phyloP scores from a whole-genome alignment of 2,329 filamentous ascomycete genomes.

The Stromatinia cepivora region DNA sequence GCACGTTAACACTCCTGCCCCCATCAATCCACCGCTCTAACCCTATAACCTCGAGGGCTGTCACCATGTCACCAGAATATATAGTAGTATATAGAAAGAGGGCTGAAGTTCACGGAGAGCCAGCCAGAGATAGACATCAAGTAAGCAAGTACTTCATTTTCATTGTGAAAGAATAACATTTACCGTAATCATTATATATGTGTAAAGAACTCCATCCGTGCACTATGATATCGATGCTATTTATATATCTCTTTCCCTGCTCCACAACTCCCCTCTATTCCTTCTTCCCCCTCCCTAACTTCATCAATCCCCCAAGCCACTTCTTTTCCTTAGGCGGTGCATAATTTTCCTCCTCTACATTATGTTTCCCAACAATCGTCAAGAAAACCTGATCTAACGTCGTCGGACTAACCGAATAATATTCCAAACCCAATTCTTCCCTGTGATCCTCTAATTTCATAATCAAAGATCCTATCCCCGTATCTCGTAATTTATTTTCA shows the following conservation, averaged over 20 bases:
- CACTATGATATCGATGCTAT: not conserved
- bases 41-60: no score
- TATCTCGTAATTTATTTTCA: slow-evolving; percentile 16
- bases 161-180: no score
- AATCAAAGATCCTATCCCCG: slow-evolving; percentile 64
- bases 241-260: not conserved
- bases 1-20: no score
- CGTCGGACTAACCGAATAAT: slow-evolving; percentile 84
- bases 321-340: slow-evolving; percentile 30
- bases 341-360: slow-evolving; percentile 72
- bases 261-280: not conserved
- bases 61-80: no score
- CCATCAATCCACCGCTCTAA: no score
- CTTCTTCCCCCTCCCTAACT: not conserved
- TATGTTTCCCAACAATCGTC: slow-evolving; percentile 76
- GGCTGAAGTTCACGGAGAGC: no score
- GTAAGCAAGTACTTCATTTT: no score
- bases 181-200: not conserved
- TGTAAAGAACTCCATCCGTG: not conserved
- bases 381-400: slow-evolving; percentile 91
- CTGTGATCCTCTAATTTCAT: slow-evolving; percentile 71
- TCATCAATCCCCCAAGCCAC: not conserved
- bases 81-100: no score
- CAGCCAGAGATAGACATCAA: no score
- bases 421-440: slow-evolving; percentile 68